Base-by-base conservation (phyloP, 31 red algal genomes). In the Odonthalia washingtoniensis region DNA sequence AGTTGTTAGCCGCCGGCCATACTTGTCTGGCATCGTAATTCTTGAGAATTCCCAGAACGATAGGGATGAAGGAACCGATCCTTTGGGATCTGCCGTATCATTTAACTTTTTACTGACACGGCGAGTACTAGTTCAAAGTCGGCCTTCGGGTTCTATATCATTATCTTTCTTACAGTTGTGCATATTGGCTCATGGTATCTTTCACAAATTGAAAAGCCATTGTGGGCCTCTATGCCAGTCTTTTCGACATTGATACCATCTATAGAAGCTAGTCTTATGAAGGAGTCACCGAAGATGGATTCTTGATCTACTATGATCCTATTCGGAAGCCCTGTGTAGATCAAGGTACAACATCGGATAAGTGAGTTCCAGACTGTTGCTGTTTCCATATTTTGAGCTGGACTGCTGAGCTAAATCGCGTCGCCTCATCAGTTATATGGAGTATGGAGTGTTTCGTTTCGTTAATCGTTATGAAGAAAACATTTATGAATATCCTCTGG, bases 51-150 rank as follows among this genome's bases (percentile, higher is more conserved):
- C 43, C 21, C 78, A 44, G 52, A 81, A 81, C 12, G 65, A 6
- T 17, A 81, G 78, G 16, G 78, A 65, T 18, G 78, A 81, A 17
- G 78, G 78, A 77, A 81, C 46, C 21, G 65, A 18, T 28, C 49
- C 44, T 34, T 81, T 49, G 37, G 37, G 43, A 28, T 37, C 12
- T 28, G 37, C 74, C 18, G n/a, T n/a, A n/a, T n/a, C n/a, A n/a
- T n/a, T n/a, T n/a, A 12, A 6, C 28, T 21, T 18, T 6, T 28
- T 70, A 12, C n/a, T n/a, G n/a, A n/a, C n/a, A n/a, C n/a, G n/a
- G n/a, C n/a, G n/a, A n/a, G n/a, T n/a, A n/a, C n/a, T n/a, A n/a
- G n/a, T n/a, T n/a, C n/a, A n/a, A n/a, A n/a, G n/a, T n/a, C n/a
- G n/a, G n/a, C n/a, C n/a, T n/a, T n/a, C n/a, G n/a, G n/a, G n/a